phyloP scores from a whole-genome alignment of 495 filamentous ascomycete genomes.

The Parmelia sp. region DNA sequence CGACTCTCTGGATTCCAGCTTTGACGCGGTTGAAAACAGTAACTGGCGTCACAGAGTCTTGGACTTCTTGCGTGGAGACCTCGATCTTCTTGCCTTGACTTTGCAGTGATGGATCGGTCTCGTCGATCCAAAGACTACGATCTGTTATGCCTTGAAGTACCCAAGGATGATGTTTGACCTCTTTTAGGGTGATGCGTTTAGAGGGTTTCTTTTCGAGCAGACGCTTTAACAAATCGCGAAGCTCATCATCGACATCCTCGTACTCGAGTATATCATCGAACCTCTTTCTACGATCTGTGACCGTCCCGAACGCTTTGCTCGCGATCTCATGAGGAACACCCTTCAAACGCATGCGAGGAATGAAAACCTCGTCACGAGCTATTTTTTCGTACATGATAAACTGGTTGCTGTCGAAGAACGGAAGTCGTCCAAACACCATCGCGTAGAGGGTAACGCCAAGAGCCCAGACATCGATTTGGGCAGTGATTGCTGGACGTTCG shows the following conservation, averaged over 20 bases:
- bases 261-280: constrained; percentile 66
- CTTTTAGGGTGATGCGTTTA: constrained; percentile 78
- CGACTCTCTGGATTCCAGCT: constrained; percentile 51
- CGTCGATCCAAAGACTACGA: constrained; percentile 75
- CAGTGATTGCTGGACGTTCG: constrained; percentile 51
- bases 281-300: constrained; percentile 47
- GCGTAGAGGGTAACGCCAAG: constrained; percentile 94
- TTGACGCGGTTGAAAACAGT: constrained; percentile 73
- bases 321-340: constrained; percentile 44
- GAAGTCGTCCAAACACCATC: constrained; percentile 85
- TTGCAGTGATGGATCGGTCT: constrained; percentile 78
- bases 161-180: constrained; percentile 97
- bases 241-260: constrained; percentile 75
- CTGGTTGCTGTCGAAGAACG: constrained; percentile 86
- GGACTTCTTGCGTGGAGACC: constrained; percentile 84
- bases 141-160: constrained; percentile 74
- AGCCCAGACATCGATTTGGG: constrained; percentile 92
- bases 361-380: constrained; percentile 80
- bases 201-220: constrained; percentile 85
- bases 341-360: constrained; percentile 71
- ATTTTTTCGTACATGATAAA: constrained; percentile 87
- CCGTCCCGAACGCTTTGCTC: constrained; percentile 45
- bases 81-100: constrained; percentile 86
- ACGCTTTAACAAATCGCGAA: constrained; percentile 72
- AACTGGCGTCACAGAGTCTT: constrained; percentile 80